These are phyloP conservation scores for Bryoerythrophyllum caledonicum DNA, from an alignment of 225 moss, liverwort and hornwort species.

Conservation along the genomic window DNA sequence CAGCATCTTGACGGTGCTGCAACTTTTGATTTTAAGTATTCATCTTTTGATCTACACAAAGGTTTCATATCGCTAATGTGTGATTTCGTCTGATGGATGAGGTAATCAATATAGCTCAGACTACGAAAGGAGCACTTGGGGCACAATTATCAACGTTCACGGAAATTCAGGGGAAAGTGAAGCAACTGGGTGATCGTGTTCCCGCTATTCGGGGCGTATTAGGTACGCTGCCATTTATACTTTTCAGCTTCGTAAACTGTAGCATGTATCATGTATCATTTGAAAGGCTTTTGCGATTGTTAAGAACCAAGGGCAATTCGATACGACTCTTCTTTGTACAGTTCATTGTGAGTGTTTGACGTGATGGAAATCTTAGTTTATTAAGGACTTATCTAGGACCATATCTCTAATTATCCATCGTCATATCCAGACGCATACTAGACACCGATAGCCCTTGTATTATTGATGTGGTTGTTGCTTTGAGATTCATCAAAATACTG, in stretches of 20 bases:
- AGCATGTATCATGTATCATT: not conserved
- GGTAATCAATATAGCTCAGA: slow-evolving; percentile 90
- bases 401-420: too few relatives aligned
- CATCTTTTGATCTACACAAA: not conserved
- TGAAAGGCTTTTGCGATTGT: not conserved
- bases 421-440: not conserved
- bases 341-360: not conserved
- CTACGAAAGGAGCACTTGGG: slow-evolving; percentile 72
- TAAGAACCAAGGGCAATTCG: too few relatives aligned
- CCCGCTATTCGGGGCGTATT: slow-evolving; percentile 87
- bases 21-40: not conserved
- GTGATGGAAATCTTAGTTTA: not conserved
- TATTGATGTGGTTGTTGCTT: slow-evolving; percentile 3
- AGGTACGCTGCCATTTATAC: slow-evolving; percentile 48
- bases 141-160: slow-evolving; percentile 71
- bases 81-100: slow-evolving; percentile 73
- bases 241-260: slow-evolving; percentile 2
- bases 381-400: too few relatives aligned
- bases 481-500: not conserved
- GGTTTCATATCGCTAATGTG: not conserved
- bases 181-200: slow-evolving; percentile 88
- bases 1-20: too few relatives aligned
- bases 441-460: not conserved
- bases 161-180: slow-evolving; percentile 93
- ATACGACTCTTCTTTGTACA: not conserved